Percentiles rank a stretch among this genome's conserved stretches.
Evolutionary conservation across 2,329 filamentous ascomycete genomes (phyloP).

Genomic region (Colletotrichum paranaense): DNA sequence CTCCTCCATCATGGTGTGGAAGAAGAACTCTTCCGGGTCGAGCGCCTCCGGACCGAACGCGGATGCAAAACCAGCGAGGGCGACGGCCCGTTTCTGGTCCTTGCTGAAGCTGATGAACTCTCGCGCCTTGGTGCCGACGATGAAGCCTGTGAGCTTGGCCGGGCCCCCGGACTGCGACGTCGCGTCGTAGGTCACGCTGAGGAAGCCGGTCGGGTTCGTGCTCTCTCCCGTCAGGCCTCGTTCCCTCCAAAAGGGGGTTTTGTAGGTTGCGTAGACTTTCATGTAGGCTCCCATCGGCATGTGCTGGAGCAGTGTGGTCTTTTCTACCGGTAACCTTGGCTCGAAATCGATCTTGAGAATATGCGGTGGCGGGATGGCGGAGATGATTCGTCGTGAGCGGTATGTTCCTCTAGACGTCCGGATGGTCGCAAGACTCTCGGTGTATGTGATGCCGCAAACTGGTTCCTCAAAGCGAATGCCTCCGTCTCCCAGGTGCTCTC

Average conservation of each 20-base stretch:
- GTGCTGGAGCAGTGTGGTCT: constrained; percentile 25
- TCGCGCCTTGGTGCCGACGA: constrained; percentile 30
- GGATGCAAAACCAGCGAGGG: constrained; percentile 33
- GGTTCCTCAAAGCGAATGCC: constrained; percentile 29
- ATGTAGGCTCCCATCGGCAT: constrained; percentile 32
- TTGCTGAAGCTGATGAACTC: constrained; percentile 28
- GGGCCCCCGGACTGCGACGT: constrained; percentile 8
- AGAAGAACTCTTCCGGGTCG: constrained; percentile 31
- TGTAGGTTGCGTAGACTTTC: constrained; percentile 35
- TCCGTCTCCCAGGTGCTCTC: constrained; percentile 11
- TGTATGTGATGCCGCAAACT: constrained; percentile 15
- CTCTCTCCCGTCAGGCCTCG: constrained; percentile 32
- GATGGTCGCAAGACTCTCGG: constrained; percentile 21
- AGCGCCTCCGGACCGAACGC: constrained; percentile 35
- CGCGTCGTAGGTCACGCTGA: constrained; percentile 26
- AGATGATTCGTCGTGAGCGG: constrained; percentile 19
- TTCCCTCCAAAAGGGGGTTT: constrained; percentile 32
- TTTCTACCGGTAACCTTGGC: constrained; percentile 32
- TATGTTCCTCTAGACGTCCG: constrained; percentile 8
- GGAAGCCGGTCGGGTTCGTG: constrained; percentile 17
- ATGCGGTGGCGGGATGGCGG: constrained; percentile 30
- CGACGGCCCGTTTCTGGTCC: constrained; percentile 30
- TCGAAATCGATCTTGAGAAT: constrained; percentile 30
- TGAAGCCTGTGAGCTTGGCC: constrained; percentile 31
- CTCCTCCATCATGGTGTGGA: constrained; percentile 34